A percentile compares a stretch with the other conserved stretches of the same genome.
These are phyloP conservation scores for Clarireedia homoeocarpa DNA, from an alignment of 2,329 filamentous ascomycete species.

Conservation along the genomic window DNA sequence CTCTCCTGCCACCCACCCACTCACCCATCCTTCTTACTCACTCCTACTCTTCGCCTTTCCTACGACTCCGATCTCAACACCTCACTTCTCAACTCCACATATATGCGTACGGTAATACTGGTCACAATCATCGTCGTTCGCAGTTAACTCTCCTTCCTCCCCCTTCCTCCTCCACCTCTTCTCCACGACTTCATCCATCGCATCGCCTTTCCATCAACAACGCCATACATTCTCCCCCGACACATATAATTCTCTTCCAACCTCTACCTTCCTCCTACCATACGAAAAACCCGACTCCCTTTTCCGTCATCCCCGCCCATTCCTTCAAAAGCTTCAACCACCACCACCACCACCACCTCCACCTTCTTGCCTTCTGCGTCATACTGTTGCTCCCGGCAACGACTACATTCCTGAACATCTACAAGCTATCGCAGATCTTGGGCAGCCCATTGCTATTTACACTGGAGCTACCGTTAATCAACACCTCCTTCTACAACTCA, in stretches of 20 bases:
- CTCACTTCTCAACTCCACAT: slow-evolving; percentile 6
- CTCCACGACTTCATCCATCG: slow-evolving; percentile 21
- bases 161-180: slow-evolving; percentile 29
- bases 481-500: neutral
- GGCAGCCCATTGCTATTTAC: slow-evolving; percentile 1
- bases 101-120: slow-evolving; percentile 22
- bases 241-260: slow-evolving; percentile 20
- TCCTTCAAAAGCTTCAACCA: slow-evolving; percentile 10
- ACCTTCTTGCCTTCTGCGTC: slow-evolving; percentile 18
- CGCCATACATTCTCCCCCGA: neutral
- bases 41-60: slow-evolving; percentile 3
- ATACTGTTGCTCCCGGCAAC: slow-evolving; percentile 19
- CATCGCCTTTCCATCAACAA: slow-evolving; percentile 10
- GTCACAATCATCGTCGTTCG: slow-evolving; percentile 25
- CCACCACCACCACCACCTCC: neutral
- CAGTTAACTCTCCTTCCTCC: slow-evolving; percentile 26
- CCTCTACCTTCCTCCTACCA: slow-evolving; percentile 12
- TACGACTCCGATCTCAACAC: slow-evolving; percentile 11
- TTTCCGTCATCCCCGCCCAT: slow-evolving; percentile 9
- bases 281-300: slow-evolving; percentile 5
- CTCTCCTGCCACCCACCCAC: slow-evolving; percentile 6
- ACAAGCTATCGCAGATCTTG: slow-evolving; percentile 10
- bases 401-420: slow-evolving; percentile 13
- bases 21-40: slow-evolving; percentile 1
- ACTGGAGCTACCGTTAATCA: neutral